phyloP scores from a whole-genome alignment of 352 stramenopile genomes.

The Phytophthora chlamydospora region DNA sequence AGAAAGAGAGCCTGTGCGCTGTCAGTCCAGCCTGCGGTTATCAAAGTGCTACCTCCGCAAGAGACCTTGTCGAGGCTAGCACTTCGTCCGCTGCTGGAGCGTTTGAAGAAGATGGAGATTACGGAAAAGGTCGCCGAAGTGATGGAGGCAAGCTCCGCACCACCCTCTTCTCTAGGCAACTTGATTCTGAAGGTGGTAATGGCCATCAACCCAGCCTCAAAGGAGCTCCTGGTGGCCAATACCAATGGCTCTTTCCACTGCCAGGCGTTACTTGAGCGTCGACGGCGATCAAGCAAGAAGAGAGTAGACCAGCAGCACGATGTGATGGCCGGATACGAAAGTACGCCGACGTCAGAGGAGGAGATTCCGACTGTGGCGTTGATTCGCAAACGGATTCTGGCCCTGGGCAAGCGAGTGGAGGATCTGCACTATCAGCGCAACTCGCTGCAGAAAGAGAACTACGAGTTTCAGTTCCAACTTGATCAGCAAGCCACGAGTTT shows the following conservation, averaged over 20 bases:
- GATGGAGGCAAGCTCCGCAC: conserved; percentile 18
- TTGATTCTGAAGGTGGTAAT: conserved; percentile 51
- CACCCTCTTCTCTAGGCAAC: conserved; percentile 35
- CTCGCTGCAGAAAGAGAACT: conserved; percentile 75
- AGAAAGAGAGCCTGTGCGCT: conserved; percentile 12
- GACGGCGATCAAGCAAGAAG: conserved; percentile 24
- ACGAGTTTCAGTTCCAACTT: conserved; percentile 71
- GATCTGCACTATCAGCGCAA: conserved; percentile 78
- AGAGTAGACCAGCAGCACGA: conserved; percentile 7
- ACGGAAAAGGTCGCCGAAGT: conserved; percentile 38
- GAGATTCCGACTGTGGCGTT: conserved; percentile 35
- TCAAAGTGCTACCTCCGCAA: conserved; percentile 53
- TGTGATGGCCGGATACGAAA: conserved; percentile 36
- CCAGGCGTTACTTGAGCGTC: conserved; percentile 52
- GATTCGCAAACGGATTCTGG: conserved; percentile 66
- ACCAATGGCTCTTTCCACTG: conserved; percentile 57
- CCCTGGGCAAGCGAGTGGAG: conserved; percentile 67
- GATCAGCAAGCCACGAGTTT: conserved; percentile 60
- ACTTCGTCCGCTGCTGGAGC: conserved; percentile 43
- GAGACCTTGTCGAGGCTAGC: conserved; percentile 36
- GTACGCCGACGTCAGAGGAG: conserved; percentile 13
- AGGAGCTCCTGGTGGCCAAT: conserved; percentile 48
- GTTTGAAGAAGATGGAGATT: conserved; percentile 43
- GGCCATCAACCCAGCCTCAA: conserved; percentile 47
- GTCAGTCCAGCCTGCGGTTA: conserved; percentile 38